Evolutionary conservation across 257 asterid species (phyloP).

Genomic region (Petunia secreta): DNA sequence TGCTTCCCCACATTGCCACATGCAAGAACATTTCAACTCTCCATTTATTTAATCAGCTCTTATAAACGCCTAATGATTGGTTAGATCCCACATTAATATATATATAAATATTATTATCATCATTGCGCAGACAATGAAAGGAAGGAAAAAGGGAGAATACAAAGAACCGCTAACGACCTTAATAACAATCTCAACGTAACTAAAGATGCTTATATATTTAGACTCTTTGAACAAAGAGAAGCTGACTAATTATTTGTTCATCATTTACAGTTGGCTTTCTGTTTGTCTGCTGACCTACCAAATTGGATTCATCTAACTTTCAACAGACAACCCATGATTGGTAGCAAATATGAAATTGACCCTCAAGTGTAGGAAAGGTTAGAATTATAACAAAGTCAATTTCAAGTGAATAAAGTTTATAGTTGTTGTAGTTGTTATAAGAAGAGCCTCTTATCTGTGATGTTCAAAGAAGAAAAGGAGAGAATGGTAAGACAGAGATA

Average conservation of each 20-base stretch:
- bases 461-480: background rate
- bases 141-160: slow-evolving; percentile 35
- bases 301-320: slow-evolving; percentile 47
- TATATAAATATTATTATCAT: slow-evolving; percentile 25
- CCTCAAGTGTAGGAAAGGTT: slow-evolving; percentile 9
- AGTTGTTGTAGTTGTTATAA: slow-evolving; percentile 11
- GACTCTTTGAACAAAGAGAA: slow-evolving; percentile 32
- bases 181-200: slow-evolving; percentile 49
- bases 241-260: slow-evolving; percentile 34
- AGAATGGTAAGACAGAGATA: background rate
- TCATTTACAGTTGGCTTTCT: slow-evolving; percentile 58
- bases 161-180: slow-evolving; percentile 40
- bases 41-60: slow-evolving; percentile 45
- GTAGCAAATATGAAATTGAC: slow-evolving; percentile 26
- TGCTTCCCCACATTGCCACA: slow-evolving; percentile 69
- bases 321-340: slow-evolving; percentile 66
- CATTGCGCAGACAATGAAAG: slow-evolving; percentile 28
- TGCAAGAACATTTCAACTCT: slow-evolving; percentile 48
- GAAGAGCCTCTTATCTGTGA: slow-evolving; percentile 24
- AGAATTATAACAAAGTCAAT: background rate
- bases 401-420: background rate
- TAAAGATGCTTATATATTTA: slow-evolving; percentile 51
- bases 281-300: slow-evolving; percentile 72
- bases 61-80: slow-evolving; percentile 62
- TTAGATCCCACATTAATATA: slow-evolving; percentile 54